Base-by-base conservation (phyloP, 768 basidiomycete species). In the Podaxis rugospora region DNA sequence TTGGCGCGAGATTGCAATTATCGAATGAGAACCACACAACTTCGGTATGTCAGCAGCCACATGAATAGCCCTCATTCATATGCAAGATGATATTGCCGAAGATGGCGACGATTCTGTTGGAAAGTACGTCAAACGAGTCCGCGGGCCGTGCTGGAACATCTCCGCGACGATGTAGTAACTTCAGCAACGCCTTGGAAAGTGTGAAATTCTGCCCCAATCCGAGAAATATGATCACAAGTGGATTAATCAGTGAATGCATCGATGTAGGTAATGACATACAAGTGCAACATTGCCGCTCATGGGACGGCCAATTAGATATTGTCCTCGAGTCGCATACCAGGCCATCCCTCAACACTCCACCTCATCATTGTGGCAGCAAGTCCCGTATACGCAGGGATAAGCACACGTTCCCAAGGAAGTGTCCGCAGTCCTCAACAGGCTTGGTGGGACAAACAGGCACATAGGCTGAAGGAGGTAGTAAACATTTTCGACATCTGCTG, bases 161-260 rank as follows among this genome's bases (percentile, higher is more conserved):
- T 66, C 76, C 78, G 21, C 73, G 76, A 60, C 79, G 79, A 63
- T 80, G 76, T 68, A 72, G 72, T 65, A 76, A 72, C 55, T 69
- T 77, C 40, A 72, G 74, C 42, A 69, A 65, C 39, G 76, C 71
- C 14, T 64, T 80, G 42, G 69, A 70, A 25, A 77, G 79, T 4
- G 55, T 85, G 9, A 72, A 71, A 50, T 81, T 86, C 63, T 76
- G 76, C 59, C 69, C 68, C 59, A 72, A 71, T 42, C 73, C 74
- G 2, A 74, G 76, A 47, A 83, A 82, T 64, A 73, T 71, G 62
- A 72, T 86, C 50, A 76, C 81, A 21, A 71, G 72, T 23, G 74
- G 73, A 27, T 75, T 75, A 51, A 76, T 86, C 53, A 71, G 74
- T 57, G 70, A 67, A 40, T 78, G 76, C 36, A 76, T 80, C 64